A percentile compares a stretch with the other conserved stretches of the same genome.
Evolutionary conservation across 306 rosid genomes (phyloP).

Genomic region (Lablab purpureus): DNA sequence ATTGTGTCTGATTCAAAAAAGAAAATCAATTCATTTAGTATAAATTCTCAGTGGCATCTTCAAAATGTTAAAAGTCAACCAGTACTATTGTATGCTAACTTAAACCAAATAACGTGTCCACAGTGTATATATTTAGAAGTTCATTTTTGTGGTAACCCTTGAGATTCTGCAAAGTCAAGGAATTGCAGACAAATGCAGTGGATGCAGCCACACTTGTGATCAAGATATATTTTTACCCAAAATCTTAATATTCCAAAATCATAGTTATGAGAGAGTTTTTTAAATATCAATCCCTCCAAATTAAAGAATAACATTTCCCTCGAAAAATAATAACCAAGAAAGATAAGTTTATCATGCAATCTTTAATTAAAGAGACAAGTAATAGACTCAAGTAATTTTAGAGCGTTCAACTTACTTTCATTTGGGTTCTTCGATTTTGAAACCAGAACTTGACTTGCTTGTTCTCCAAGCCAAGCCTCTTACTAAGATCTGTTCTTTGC

Average conservation of each 20-base stretch:
- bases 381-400: neutral
- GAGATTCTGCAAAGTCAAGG: too few relatives aligned
- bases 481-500: conserved; percentile 83
- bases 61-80: neutral
- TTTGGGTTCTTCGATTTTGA: conserved; percentile 89
- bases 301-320: too few relatives aligned
- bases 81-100: conserved; percentile 10
- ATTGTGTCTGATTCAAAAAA: conserved; percentile 66
- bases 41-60: neutral
- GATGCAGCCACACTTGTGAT: too few relatives aligned
- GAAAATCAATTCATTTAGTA: conserved; percentile 32
- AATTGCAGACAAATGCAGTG: too few relatives aligned
- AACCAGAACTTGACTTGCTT: conserved; percentile 99
- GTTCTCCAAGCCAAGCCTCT: conserved; percentile 69
- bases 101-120: neutral
- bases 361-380: neutral
- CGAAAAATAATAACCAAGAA: too few relatives aligned
- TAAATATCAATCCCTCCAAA: neutral
- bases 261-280: neutral
- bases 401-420: conserved; percentile 67
- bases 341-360: too few relatives aligned
- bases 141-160: too few relatives aligned
- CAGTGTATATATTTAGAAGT: neutral
- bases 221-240: neutral
- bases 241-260: neutral